Percentiles rank a stretch among this genome's conserved stretches.
Conservation (phyloP, 768 basidiomycete species). For the Tylopilus plumbeoviolaceoides region DNA sequence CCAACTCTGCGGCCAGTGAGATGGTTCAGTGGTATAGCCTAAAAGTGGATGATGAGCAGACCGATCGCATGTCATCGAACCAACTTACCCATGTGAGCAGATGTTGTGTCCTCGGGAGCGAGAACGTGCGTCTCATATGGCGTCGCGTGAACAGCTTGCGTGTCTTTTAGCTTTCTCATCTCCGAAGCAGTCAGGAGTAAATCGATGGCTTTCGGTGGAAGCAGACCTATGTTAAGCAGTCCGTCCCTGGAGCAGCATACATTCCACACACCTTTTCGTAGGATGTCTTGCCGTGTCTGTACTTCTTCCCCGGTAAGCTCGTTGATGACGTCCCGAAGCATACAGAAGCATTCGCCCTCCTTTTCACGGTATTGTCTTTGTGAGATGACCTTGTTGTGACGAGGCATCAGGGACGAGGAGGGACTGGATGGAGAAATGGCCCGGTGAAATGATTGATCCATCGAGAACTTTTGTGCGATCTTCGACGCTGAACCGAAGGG, state of each 20-base stretch:
- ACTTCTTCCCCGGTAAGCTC: conserved; percentile 15
- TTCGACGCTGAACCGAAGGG: not conserved
- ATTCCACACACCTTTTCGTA: conserved; percentile 16
- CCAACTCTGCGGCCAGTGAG: not conserved
- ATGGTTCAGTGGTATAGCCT: conserved; percentile 1
- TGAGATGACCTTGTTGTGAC: conserved; percentile 6
- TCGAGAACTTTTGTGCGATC: not conserved
- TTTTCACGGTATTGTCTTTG: conserved; percentile 22
- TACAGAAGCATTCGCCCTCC: conserved; percentile 20
- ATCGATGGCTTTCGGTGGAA: conserved; percentile 5
- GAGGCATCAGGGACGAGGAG: not conserved
- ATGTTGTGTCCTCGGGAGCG: not conserved
- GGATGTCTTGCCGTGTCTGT: conserved; percentile 19
- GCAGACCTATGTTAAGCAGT: not conserved
- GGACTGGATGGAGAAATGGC: not conserved
- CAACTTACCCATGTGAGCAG: conserved; percentile 7
- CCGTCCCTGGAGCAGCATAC: not conserved
- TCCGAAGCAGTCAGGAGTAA: conserved; percentile 5
- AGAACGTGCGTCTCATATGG: not conserved
- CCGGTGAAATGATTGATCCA: not conserved
- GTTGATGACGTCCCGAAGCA: conserved; percentile 16
- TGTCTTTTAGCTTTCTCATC: not conserved
- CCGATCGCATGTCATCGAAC: not conserved
- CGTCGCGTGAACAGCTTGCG: not conserved
- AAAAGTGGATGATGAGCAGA: not conserved